Conservation (phyloP, 1,284 basidiomycete species). For the Marasmius fiardii region DNA sequence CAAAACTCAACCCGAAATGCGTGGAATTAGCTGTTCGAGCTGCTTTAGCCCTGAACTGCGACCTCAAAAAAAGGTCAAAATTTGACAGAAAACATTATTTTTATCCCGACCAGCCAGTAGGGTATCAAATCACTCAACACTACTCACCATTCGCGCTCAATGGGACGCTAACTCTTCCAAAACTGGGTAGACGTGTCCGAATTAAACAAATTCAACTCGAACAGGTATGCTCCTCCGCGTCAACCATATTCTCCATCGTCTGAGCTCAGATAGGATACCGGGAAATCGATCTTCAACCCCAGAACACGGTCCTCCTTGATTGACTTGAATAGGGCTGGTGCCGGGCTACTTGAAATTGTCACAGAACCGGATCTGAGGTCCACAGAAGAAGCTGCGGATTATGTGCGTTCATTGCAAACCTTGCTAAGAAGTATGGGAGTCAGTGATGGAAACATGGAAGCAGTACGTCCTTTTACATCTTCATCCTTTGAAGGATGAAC, state of each 20-base stretch:
- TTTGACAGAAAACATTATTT: constrained; percentile 99
- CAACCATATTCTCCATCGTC: constrained; percentile 4
- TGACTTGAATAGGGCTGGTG: constrained; percentile 90
- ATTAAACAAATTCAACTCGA: constrained; percentile 96
- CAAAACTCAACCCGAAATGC: constrained; percentile 76
- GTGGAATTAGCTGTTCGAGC: constrained; percentile 82
- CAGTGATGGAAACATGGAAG: constrained; percentile 97
- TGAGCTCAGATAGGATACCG: constrained; percentile 74
- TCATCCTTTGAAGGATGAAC: not conserved
- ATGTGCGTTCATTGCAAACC: constrained; percentile 83
- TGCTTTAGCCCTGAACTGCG: constrained; percentile 76
- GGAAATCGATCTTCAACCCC: constrained; percentile 78
- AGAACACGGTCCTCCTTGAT: constrained; percentile 60
- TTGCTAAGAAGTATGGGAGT: constrained; percentile 82
- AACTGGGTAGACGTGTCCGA: constrained; percentile 50
- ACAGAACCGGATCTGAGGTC: constrained; percentile 90
- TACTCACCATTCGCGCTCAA: constrained; percentile 40
- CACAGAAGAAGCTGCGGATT: constrained; percentile 89
- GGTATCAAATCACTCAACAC: constrained; percentile 97
- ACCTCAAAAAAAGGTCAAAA: constrained; percentile 70
- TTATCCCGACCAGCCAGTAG: constrained; percentile 91
- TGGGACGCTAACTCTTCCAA: constrained; percentile 58
- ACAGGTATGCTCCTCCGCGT: constrained; percentile 59
- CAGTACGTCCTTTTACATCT: constrained; percentile 44
- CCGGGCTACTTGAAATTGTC: constrained; percentile 94